Evolutionary conservation across 371 early-diverging fungal genomes (phyloP).

Genomic region (Phascolomyces articulosus): DNA sequence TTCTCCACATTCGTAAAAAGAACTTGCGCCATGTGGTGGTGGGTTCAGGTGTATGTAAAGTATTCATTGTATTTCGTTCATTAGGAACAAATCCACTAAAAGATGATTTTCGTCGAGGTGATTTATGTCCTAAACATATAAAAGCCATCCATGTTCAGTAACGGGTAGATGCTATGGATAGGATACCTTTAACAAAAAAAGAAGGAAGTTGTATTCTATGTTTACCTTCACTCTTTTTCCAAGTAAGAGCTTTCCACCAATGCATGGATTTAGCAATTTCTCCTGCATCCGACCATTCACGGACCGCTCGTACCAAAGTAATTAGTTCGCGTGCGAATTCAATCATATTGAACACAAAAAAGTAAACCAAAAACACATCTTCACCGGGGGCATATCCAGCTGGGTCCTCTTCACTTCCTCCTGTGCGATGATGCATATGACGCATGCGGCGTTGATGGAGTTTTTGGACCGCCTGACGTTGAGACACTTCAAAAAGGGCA

Average conservation of each 20-base stretch:
- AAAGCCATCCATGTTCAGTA: no score
- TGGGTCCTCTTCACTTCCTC: not conserved
- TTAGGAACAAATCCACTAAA: constrained; percentile 42
- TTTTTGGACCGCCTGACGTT: constrained; percentile 37
- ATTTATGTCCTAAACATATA: not conserved
- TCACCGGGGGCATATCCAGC: constrained; percentile 43
- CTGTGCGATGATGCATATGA: not conserved
- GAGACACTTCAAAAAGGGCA: constrained; percentile 41
- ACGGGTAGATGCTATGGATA: not conserved
- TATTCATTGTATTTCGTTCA: constrained; percentile 54
- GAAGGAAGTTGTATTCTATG: not conserved
- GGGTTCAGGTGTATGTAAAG: constrained; percentile 72
- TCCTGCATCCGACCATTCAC: constrained; percentile 26
- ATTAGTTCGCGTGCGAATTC: constrained; percentile 74
- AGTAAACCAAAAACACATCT: constrained; percentile 74
- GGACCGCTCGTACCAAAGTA: constrained; percentile 56
- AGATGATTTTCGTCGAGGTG: not conserved
- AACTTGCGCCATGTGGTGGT: constrained; percentile 52
- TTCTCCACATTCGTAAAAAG: constrained; percentile 64
- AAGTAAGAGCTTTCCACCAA: constrained; percentile 12
- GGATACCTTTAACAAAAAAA: not conserved
- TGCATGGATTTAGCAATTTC: constrained; percentile 5
- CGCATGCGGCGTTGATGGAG: constrained; percentile 21
- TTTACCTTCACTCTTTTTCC: constrained; percentile 4
- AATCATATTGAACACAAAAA: constrained; percentile 76